Evolutionary conservation across 2,329 filamentous ascomycete species (phyloP), one percentile per base, ranked within the genome.

Genomic region (Fusarium luffae): DNA sequence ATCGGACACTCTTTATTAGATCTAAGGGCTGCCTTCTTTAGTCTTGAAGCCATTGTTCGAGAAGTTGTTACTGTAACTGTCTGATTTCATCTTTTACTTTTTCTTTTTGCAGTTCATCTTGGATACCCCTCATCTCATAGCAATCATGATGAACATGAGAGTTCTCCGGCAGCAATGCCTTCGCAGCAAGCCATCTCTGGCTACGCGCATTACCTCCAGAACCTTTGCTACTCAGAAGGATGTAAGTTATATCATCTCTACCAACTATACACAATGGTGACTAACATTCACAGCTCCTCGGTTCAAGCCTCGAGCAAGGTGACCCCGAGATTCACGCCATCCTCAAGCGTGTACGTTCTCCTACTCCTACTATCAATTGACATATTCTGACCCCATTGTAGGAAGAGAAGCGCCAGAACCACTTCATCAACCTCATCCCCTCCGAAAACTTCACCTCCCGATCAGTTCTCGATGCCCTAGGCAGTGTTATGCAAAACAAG

Each of bases 401-500:
- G 92, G 95, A 98, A 85, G 97, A 97, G 88, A 88, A 87, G 75
- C 89, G 95, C 75, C 95, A 98, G 81, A 97, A 97, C 81, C 93
- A 97, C 81, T 98, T 97, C 79, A 97, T 98, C 84, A 97, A 98
- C 82, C 86, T 97, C 64, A 97, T 97, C 70, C 93, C 93, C 25
- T 97, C 93, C 14, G 93, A 97, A 83, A 97, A 97, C 84, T 96
- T 97, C 78, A 97, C 93, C 28, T 96, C 93, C 7, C 91, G 94
- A 80, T 93, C 93, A 25, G 93, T 97, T 21, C 88, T 97, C 59
- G 93, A 97, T 84, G 93, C 93, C 30, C 84, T 97, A 65, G 93
- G 93, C 71, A 96, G 93, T 84, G 91, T 93, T 55, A 97, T 97
- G 93, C 93, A 96, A 80, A 97, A 97, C 82, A 98, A 98, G 82